A percentile compares a stretch with the other conserved stretches of the same genome.
Evolutionary conservation across 345 rosid species (phyloP).

Genomic region (Garcia nutans): DNA sequence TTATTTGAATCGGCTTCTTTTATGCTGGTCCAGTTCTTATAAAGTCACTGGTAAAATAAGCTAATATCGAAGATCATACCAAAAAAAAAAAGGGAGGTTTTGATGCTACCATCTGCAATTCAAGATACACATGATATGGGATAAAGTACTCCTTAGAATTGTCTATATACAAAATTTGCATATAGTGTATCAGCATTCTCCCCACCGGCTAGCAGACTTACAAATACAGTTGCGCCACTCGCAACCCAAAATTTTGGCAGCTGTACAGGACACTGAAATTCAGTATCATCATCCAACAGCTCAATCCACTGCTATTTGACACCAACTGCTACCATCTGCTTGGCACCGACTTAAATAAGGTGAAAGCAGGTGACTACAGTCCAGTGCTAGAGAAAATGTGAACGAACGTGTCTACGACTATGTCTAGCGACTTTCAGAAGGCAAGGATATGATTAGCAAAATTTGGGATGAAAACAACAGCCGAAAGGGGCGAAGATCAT

Average conservation of each 20-base stretch:
- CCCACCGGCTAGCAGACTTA: not conserved
- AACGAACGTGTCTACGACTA: not conserved
- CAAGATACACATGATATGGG: too few species aligned
- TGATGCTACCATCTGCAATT: too few species aligned
- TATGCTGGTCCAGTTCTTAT: too few species aligned
- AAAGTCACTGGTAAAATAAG: too few species aligned
- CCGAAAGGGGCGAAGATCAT: not conserved
- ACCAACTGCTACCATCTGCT: not conserved
- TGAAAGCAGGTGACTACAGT: constrained; percentile 1
- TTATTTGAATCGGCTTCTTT: too few species aligned
- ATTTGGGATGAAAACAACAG: not conserved
- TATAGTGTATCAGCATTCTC: not conserved
- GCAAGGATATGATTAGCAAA: not conserved
- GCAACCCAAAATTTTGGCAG: not conserved
- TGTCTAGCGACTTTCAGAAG: not conserved
- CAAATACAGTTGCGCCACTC: too few species aligned
- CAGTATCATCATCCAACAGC: not conserved
- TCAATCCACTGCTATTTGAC: not conserved
- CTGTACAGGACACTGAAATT: not conserved
- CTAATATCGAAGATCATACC: not conserved
- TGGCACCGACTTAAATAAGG: not conserved
- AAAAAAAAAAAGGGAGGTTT: not conserved
- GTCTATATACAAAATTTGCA: not conserved
- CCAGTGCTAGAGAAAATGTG: not conserved
- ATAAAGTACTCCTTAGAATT: too few species aligned